Conservation (phyloP, 108 stramenopile genomes). For the Cyclotella atomus region DNA sequence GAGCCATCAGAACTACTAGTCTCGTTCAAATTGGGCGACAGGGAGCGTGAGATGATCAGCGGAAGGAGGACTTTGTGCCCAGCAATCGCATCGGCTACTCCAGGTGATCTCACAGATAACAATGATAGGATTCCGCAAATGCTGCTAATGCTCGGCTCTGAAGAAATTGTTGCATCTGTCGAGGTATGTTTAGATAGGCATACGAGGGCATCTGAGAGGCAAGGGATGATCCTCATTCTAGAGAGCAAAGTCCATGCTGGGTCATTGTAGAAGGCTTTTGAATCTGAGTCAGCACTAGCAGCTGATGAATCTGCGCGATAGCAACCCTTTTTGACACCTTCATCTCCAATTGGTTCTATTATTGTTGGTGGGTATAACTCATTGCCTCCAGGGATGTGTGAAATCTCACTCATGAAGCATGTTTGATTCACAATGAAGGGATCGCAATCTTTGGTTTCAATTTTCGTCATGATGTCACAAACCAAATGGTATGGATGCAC, state of each 20-base stretch:
- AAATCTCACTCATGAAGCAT: constrained; percentile 72
- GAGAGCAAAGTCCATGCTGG: constrained; percentile 88
- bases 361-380: constrained; percentile 61
- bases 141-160: constrained; percentile 46
- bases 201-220: constrained; percentile 58
- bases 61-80: constrained; percentile 66
- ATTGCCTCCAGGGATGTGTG: constrained; percentile 61
- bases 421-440: constrained; percentile 50
- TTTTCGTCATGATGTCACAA: constrained; percentile 16
- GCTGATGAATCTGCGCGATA: constrained; percentile 80
- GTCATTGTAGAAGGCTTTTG: constrained; percentile 76
- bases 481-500: constrained; percentile 72
- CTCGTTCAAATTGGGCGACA: constrained; percentile 22
- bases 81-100: constrained; percentile 83
- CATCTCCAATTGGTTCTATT: constrained; percentile 48
- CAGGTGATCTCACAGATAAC: constrained; percentile 80
- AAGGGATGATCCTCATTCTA: constrained; percentile 85
- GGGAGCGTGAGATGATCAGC: constrained; percentile 31
- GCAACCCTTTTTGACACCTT: constrained; percentile 43
- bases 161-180: constrained; percentile 21
- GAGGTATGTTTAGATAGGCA: constrained; percentile 40
- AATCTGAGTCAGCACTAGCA: constrained; percentile 74
- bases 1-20: neutral
- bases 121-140: constrained; percentile 78
- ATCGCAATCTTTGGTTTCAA: neutral